Percentiles rank a stretch among this genome's conserved stretches.
Conservation (phyloP, 495 filamentous ascomycete genomes). For the Schizothecium vesticola region DNA sequence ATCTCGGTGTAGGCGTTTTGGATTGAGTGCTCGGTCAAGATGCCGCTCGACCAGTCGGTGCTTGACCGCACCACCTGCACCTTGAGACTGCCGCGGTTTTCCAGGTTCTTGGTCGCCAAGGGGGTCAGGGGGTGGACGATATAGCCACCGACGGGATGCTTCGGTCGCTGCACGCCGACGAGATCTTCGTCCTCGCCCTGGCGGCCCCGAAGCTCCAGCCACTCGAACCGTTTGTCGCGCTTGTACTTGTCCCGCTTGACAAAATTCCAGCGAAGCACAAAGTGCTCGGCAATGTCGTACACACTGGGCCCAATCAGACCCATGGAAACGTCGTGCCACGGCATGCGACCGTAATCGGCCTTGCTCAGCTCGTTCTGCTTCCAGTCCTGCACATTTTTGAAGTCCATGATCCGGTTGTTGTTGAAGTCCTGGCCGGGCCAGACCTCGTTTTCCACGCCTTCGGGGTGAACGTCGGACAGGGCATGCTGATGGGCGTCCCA, state of each 20-base stretch:
- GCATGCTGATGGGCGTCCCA: conserved; percentile 87
- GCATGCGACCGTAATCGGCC: conserved; percentile 89
- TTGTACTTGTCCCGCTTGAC: conserved; percentile 98
- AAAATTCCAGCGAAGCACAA: conserved; percentile 94
- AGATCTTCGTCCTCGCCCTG: conserved; percentile 74
- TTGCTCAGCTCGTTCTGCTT: conserved; percentile 89
- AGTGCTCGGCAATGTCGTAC: conserved; percentile 94
- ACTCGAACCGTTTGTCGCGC: conserved; percentile 69
- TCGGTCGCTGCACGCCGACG: conserved; percentile 78
- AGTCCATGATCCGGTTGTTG: conserved; percentile 93
- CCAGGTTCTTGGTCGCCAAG: conserved; percentile 45
- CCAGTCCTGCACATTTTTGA: conserved; percentile 86
- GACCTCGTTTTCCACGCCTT: conserved; percentile 72
- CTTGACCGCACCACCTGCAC: conserved; percentile 85
- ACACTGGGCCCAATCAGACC: conserved; percentile 82
- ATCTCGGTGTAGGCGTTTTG: conserved; percentile 86
- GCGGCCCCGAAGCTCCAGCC: conserved; percentile 78
- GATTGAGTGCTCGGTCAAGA: conserved; percentile 82
- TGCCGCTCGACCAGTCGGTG: conserved; percentile 92
- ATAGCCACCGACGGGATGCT: conserved; percentile 81
- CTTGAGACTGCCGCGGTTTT: conserved; percentile 60
- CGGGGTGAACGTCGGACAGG: conserved; percentile 81
- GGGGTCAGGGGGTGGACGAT: conserved; percentile 70
- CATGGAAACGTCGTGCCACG: conserved; percentile 96
- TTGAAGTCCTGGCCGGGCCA: conserved; percentile 98